Percentiles rank a stretch among this genome's conserved stretches.
These are phyloP conservation scores for Quercus glauca DNA, from an alignment of 306 rosid genomes.

Conservation along the genomic window DNA sequence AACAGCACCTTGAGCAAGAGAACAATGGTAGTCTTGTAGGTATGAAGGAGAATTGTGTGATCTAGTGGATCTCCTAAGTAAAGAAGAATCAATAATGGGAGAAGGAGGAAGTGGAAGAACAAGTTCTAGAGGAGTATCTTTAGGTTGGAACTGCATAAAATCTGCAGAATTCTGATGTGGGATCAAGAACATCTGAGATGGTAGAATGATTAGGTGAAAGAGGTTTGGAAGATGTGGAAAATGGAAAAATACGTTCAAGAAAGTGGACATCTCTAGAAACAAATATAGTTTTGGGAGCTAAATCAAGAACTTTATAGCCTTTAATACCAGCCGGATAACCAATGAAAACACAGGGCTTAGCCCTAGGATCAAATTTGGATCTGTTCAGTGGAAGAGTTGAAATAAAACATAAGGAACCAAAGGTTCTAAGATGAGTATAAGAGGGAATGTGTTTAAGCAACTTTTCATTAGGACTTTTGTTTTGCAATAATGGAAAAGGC, in stretches of 20 bases:
- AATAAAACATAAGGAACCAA: neutral
- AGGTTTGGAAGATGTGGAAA: too few species aligned
- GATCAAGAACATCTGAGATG: too few species aligned
- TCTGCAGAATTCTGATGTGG: too few species aligned
- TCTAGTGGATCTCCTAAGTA: too few species aligned
- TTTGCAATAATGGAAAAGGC: neutral
- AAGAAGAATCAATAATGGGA: too few species aligned
- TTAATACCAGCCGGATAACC: neutral
- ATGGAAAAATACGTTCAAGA: neutral
- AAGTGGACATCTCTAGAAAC: neutral
- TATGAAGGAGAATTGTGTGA: too few species aligned
- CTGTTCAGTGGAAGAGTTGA: neutral
- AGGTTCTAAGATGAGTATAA: neutral
- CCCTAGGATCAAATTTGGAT: neutral
- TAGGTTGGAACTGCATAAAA: too few species aligned
- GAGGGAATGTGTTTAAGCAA: neutral
- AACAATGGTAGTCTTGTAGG: too few species aligned
- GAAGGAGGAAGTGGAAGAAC: too few species aligned
- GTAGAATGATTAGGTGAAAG: too few species aligned
- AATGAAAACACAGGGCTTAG: neutral
- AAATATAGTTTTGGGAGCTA: neutral
- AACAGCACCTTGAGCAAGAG: too few species aligned
- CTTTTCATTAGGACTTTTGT: neutral
- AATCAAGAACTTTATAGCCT: neutral
- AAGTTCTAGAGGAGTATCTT: too few species aligned